Evolutionary conservation across 2,329 filamentous ascomycete genomes (phyloP).

Genomic region (Peltaster fructicola): DNA sequence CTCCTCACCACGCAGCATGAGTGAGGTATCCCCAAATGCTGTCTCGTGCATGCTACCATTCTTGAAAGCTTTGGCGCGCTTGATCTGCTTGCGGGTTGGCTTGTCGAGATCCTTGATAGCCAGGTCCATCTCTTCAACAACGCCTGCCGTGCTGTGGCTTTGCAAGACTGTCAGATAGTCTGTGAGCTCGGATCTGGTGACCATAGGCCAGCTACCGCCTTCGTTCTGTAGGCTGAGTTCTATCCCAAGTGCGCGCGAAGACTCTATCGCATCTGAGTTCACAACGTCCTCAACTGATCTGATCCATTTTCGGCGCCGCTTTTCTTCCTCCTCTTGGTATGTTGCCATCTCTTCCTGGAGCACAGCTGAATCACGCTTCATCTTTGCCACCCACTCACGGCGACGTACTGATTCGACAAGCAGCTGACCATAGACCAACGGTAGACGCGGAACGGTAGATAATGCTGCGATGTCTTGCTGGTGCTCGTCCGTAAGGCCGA

Average conservation of each 20-base stretch:
- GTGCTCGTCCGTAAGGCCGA: conserved; percentile 59
- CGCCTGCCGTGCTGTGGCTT: conserved; percentile 45
- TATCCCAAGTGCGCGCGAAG: conserved; percentile 49
- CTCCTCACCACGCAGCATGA: conserved; percentile 73
- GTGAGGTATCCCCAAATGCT: conserved; percentile 68
- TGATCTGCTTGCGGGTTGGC: conserved; percentile 72
- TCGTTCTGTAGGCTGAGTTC: conserved; percentile 74
- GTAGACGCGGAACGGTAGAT: conserved; percentile 62
- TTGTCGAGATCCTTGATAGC: conserved; percentile 62
- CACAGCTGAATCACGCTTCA: conserved; percentile 69
- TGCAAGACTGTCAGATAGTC: conserved; percentile 51
- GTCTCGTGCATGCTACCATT: conserved; percentile 89
- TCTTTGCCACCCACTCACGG: conserved; percentile 80
- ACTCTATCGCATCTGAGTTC: conserved; percentile 47
- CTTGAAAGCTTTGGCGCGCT: conserved; percentile 83
- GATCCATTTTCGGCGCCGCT: conserved; percentile 76
- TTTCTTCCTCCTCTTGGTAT: conserved; percentile 83
- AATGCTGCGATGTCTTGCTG: conserved; percentile 67
- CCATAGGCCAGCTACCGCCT: conserved; percentile 62
- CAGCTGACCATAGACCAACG: conserved; percentile 78
- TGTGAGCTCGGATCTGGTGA: conserved; percentile 59
- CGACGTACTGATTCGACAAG: conserved; percentile 71
- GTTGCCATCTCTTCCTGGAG: conserved; percentile 84
- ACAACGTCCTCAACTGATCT: conserved; percentile 66
- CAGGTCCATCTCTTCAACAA: conserved; percentile 56